Evolutionary conservation across 805 yeast species (phyloP), one percentile per base, ranked within the genome.

Genomic region (Saturnispora hagleri): DNA sequence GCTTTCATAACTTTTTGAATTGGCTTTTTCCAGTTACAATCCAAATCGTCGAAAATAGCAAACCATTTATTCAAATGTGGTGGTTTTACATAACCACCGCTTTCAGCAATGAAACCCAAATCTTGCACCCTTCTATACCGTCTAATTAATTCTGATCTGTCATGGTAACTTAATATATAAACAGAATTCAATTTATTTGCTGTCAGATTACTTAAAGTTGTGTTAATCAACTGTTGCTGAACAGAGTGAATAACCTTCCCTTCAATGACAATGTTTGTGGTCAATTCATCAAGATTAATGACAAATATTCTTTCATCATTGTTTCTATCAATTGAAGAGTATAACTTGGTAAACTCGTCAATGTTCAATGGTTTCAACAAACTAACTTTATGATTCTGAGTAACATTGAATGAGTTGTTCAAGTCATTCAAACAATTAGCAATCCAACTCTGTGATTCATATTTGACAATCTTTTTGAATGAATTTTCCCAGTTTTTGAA

Each of bases 21-120:
- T 36, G 78, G 74, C 3, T 75, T 73, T 65, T 81, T 74, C 89
- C 91, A 85, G 18, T 69, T 69, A 56, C 75, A 67, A 50, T 73
- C 71, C 9, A 40, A 28, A 54, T 79, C 79, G 52, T 79, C 77
- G 31, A 80, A 79, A 22, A 84, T 71, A 2, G 84, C 74, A 46
- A 76, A 67, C 95, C 95, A 88, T 12, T 71, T 67, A 15, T 71
- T 66, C 27, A 70, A 57, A 20, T 77, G 74, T 15, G 76, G 75
- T 18, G 80, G 60, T 63, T 77, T 82, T 34, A 91, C 74, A 60
- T 77, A 88, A 0, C 89, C 95, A 36, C 98, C 98, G 62, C 84
- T 83, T 66, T 90, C 98, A 1, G 97, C 95, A 56, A 91, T 81
- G 49, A 91, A 71, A 0, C 97, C 97, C 31, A 90, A 61, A 41